phyloP scores from a whole-genome alignment of 2,329 filamentous ascomycete genomes.

The Arthrobotrys conoides region DNA sequence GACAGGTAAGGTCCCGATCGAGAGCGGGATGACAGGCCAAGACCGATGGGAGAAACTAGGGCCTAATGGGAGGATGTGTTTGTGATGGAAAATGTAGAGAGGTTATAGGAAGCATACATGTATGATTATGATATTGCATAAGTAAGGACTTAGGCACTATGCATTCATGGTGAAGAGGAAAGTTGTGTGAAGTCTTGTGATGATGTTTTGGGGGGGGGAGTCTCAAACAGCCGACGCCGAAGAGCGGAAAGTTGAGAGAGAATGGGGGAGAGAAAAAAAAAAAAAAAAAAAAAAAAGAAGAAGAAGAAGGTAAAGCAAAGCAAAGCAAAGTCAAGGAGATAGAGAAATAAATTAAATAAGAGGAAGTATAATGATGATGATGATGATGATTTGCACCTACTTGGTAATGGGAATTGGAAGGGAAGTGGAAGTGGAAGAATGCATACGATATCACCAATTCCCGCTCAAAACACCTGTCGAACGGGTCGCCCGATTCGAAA shows the following conservation, averaged over 20 bases:
- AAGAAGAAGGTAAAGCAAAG: not conserved
- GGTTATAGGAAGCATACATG: no score
- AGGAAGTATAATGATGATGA: not conserved
- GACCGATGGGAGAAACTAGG: not conserved
- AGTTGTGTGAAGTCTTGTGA: constrained; percentile 2
- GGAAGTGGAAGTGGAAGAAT: constrained; percentile 20
- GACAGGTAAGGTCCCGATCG: constrained; percentile 42
- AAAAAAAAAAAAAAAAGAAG: constrained; percentile 37
- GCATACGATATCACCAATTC: constrained; percentile 31
- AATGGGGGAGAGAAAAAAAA: constrained; percentile 25
- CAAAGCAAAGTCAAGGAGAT: no score
- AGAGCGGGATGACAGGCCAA: constrained; percentile 6
- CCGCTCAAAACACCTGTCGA: constrained; percentile 12
- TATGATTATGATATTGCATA: no score
- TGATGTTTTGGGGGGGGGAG: constrained; percentile 48
- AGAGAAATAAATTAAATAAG: not conserved
- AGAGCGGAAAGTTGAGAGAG: constrained; percentile 16
- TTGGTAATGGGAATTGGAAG: no score
- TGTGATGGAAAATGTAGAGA: not conserved
- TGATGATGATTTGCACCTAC: no score
- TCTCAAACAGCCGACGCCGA: constrained; percentile 55
- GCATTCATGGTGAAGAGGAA: constrained; percentile 34
- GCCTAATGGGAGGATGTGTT: not conserved
- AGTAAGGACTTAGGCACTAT: no score
- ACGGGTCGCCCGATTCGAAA: constrained; percentile 1